Base-by-base conservation (phyloP, 139 green algal species). In the Closterium sp. region DNA sequence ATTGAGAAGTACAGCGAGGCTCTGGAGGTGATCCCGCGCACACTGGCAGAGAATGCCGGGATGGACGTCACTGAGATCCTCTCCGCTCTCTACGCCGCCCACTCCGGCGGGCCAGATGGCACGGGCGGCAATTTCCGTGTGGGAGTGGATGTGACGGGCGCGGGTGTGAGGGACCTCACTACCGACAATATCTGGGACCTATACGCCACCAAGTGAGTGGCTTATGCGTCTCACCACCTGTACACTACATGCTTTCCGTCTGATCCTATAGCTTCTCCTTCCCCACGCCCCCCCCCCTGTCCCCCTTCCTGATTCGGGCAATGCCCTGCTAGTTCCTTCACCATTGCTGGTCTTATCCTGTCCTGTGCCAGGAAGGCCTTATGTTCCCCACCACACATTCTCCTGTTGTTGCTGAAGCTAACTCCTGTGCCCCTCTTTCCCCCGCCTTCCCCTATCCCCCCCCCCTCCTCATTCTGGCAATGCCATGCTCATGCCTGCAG, bases 21-120 rank as follows among this genome's bases (percentile, higher is more conserved):
- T 9, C 95, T 99, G 66, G 98, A 99, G 95, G 96, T 99, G 84
- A 96, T 99, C 33, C 97, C 98, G 4, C 95, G 97, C 81, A 98
- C 95, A 34, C 96, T 99, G 69, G 97, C 98, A 9, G 98, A 99
- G 95, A 99, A 99, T 95, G 94, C 94, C 19, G 95, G 96, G 2
- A 87, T 97, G n/a, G 92, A 96, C 91, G 95, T 96, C 16, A 97
- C 95, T 0, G 96, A 98, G 84, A 96, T 96, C 10, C 33, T 99
- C 28, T 95, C 95, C 0, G 90, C 91, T 25, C 94, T 99, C 23
- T 97, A 99, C 90, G 96, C 96, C 10, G 97, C 97, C 33, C 98
- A 99, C 92, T 96, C 97, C 3, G 86, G 55, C 23, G 43, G 43
- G 43, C 43, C 43, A 16, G 43, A 69, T 28, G 43, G 43, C 43